A percentile compares a stretch with the other conserved stretches of the same genome.
These are phyloP conservation scores for Cenchrus fungigraminus DNA, from an alignment of 176 grass and related monocot genomes.

Conservation along the genomic window DNA sequence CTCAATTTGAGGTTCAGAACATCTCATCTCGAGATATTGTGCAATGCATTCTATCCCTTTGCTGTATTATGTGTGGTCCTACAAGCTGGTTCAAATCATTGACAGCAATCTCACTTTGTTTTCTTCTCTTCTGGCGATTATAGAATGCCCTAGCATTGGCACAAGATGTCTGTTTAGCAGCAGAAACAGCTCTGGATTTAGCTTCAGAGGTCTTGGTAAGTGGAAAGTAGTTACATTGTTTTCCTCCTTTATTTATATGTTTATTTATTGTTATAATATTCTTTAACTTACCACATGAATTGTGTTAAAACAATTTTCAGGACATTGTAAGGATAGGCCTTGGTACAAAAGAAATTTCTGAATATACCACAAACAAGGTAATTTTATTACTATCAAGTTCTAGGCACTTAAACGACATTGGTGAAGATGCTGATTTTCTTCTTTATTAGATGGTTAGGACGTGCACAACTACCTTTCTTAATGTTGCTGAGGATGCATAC, in stretches of 20 bases:
- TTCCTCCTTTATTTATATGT: background rate
- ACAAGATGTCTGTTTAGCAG: background rate
- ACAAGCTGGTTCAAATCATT: too few relatives aligned
- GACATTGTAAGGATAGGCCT: background rate
- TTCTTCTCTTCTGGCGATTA: background rate
- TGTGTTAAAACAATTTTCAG: background rate
- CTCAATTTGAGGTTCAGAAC: too few relatives aligned
- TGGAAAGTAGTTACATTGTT: background rate
- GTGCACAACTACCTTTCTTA: background rate
- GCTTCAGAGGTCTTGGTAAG: slow-evolving; percentile 5
- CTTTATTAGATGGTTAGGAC: background rate
- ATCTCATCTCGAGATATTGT: too few relatives aligned
- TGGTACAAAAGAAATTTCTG: background rate
- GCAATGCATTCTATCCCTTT: too few relatives aligned
- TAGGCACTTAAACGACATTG: background rate
- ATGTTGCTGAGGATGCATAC: background rate
- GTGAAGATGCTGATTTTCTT: background rate
- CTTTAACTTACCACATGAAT: background rate
- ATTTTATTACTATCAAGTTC: background rate
- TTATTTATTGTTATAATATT: background rate
- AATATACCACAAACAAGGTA: background rate
- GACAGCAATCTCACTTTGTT: too few relatives aligned
- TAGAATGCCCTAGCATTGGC: background rate
- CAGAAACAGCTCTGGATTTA: background rate
- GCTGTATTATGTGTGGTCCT: too few relatives aligned